Percentiles rank a stretch among this genome's conserved stretches.
Conservation (phyloP, 768 basidiomycete genomes). For the Boletus sp. region DNA sequence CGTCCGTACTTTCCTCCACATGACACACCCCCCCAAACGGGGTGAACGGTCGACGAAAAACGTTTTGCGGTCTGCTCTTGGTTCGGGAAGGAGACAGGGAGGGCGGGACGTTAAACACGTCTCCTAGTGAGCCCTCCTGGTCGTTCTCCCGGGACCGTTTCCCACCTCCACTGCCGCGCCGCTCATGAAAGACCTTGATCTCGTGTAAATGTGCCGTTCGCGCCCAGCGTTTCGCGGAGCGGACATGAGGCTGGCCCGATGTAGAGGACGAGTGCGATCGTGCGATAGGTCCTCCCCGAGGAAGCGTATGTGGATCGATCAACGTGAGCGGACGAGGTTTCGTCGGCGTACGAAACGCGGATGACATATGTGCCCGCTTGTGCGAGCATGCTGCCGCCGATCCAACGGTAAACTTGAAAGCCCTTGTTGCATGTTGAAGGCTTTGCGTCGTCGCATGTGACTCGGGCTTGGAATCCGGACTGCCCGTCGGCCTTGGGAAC, state of each 20-base stretch:
- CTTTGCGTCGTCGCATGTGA: background rate
- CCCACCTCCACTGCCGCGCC: conserved; percentile 6
- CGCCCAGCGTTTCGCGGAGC: conserved; percentile 56
- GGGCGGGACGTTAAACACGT: conserved; percentile 14
- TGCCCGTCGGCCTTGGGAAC: background rate
- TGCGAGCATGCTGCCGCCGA: conserved; percentile 5
- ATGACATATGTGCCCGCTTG: conserved; percentile 1
- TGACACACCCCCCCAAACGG: conserved; percentile 6
- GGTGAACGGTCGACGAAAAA: conserved; percentile 2
- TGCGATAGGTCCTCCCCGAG: conserved; percentile 15
- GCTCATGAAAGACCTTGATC: conserved; percentile 34
- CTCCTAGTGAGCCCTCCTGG: background rate
- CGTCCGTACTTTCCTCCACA: conserved; percentile 20
- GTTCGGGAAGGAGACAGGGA: background rate
- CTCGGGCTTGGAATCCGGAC: background rate
- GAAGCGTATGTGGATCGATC: conserved; percentile 26
- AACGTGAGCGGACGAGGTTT: conserved; percentile 9
- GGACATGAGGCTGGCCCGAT: conserved; percentile 9
- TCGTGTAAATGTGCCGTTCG: conserved; percentile 68
- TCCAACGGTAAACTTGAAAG: background rate
- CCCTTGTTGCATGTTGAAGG: background rate
- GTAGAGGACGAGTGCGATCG: conserved; percentile 24
- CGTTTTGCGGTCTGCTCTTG: background rate
- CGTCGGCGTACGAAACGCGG: conserved; percentile 21
- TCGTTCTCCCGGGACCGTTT: conserved; percentile 16